These are phyloP conservation scores for Trichoderma arundinaceum DNA, from an alignment of 2,329 filamentous ascomycete species.

Conservation along the genomic window DNA sequence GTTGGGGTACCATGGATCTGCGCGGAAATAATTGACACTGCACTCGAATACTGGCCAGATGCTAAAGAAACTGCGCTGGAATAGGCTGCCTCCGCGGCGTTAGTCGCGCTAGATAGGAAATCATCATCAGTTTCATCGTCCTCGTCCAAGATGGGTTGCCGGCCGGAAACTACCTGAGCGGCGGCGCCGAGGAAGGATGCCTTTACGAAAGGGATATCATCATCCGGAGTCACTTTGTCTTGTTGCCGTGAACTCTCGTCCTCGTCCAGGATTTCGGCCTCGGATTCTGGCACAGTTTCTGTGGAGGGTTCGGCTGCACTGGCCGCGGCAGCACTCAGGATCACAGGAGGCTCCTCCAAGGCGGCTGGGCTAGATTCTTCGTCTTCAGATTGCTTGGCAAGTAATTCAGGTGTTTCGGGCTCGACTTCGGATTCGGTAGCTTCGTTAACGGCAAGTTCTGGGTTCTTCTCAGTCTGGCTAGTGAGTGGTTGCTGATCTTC, in stretches of 20 bases:
- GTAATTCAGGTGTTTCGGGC: neutral
- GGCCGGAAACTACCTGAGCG: constrained; percentile 56
- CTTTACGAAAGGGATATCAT: constrained; percentile 49
- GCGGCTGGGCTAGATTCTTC: neutral
- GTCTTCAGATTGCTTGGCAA: neutral
- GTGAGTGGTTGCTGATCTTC: constrained; percentile 17
- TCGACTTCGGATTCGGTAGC: neutral
- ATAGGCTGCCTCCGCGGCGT: constrained; percentile 63
- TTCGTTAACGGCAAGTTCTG: neutral
- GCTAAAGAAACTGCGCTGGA: constrained; percentile 68
- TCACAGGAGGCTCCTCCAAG: constrained; percentile 7
- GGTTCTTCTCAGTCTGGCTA: neutral
- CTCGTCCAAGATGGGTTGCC: constrained; percentile 57
- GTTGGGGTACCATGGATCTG: constrained; percentile 72
- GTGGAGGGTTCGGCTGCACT: neutral
- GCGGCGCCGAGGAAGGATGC: constrained; percentile 57
- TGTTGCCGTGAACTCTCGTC: constrained; percentile 35
- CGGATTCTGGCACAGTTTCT: constrained; percentile 32
- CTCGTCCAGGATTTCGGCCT: constrained; percentile 37
- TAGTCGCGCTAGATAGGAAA: constrained; percentile 45
- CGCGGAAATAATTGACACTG: constrained; percentile 69
- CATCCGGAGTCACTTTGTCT: constrained; percentile 36
- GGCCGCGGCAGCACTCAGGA: neutral
- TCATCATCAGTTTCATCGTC: constrained; percentile 50
- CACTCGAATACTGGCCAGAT: constrained; percentile 70